Evolutionary conservation across 2,329 filamentous ascomycete genomes (phyloP), one percentile per base, ranked within the genome.

Genomic region (Fusarium redolens): DNA sequence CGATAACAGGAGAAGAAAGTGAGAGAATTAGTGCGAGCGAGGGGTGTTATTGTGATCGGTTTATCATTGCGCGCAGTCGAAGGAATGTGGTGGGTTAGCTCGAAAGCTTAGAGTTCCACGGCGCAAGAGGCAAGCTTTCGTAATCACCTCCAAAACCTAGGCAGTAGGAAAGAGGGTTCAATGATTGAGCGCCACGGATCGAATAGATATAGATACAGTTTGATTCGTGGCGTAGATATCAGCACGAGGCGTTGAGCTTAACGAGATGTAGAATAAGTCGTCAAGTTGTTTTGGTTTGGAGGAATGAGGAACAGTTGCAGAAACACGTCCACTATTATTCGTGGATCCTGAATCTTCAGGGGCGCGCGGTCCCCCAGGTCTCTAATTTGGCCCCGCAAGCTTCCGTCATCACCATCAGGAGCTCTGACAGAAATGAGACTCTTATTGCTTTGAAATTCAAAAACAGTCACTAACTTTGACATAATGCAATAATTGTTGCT

Each of bases 301-400:
- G 66, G 61, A 70, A 71, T 64, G 48, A 25, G 45, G 56, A 66
- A 58, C 50, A 50, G 59, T 68, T 73, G 62, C 58, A 73, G 59
- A 61, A 62, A 41, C 58, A 69, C 58, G 65, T 44, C 50, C 52
- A 61, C 50, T 64, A 65, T 68, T 44, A 55, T 73, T 70, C 61
- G 65, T 67, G 71, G 70, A 58, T 44, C 41, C 48, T 50, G 52
- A 71, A 65, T 65, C 68, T 74, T 72, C 63, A 74, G 71, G 71
- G 71, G 71, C 59, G 38, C 54, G 55, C 68, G 70, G 50, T 63
- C 48, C 56, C 70, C 70, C 35, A 61, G 64, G 14, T 54, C 65
- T 57, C 15, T 56, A 73, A 74, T 69, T 77, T 68, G 69, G 74
- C 67, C 75, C 74, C 75, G 68, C 69, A 47, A 64, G 41, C 70